Evolutionary conservation across 2,329 filamentous ascomycete species (phyloP).

Genomic region (Epichloe sylvatica): DNA sequence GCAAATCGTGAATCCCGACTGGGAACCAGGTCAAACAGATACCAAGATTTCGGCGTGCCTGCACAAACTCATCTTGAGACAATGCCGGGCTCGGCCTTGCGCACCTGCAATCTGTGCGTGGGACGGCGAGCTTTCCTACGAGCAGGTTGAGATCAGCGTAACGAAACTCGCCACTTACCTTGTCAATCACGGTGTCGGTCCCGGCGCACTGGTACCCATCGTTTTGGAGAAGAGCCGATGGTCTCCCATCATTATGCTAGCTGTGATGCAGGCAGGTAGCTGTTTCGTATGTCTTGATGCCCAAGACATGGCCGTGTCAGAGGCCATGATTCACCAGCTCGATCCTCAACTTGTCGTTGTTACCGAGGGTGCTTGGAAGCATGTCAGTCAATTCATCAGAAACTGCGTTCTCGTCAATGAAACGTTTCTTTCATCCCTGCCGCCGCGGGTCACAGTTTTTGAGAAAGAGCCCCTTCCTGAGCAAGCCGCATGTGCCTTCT

Average conservation of each 20-base stretch:
- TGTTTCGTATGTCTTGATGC: slow-evolving; percentile 37
- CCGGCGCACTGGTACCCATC: slow-evolving; percentile 47
- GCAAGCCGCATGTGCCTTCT: slow-evolving; percentile 46
- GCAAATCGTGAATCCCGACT: slow-evolving; percentile 40
- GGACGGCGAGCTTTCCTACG: slow-evolving; percentile 31
- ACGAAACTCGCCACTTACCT: slow-evolving; percentile 31
- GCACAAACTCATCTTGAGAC: slow-evolving; percentile 30
- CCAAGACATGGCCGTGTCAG: slow-evolving; percentile 27
- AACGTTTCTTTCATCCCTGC: slow-evolving; percentile 24
- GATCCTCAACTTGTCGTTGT: slow-evolving; percentile 30
- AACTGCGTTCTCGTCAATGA: slow-evolving; percentile 30
- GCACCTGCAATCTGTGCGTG: slow-evolving; percentile 29
- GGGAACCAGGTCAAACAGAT: slow-evolving; percentile 24
- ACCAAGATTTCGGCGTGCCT: slow-evolving; percentile 28
- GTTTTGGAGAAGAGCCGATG: slow-evolving; percentile 56
- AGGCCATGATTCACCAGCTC: slow-evolving; percentile 29
- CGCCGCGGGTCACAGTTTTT: slow-evolving; percentile 15
- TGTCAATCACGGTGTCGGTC: slow-evolving; percentile 32
- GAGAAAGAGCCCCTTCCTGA: slow-evolving; percentile 24
- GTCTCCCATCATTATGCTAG: slow-evolving; percentile 55
- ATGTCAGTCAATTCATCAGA: slow-evolving; percentile 26
- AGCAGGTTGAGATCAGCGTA: slow-evolving; percentile 24
- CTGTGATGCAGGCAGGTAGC: slow-evolving; percentile 46
- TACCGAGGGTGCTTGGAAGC: slow-evolving; percentile 27
- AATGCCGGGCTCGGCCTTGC: slow-evolving; percentile 25